Evolutionary conservation across 345 rosid species (phyloP).

Genomic region (Brassica juncea): DNA sequence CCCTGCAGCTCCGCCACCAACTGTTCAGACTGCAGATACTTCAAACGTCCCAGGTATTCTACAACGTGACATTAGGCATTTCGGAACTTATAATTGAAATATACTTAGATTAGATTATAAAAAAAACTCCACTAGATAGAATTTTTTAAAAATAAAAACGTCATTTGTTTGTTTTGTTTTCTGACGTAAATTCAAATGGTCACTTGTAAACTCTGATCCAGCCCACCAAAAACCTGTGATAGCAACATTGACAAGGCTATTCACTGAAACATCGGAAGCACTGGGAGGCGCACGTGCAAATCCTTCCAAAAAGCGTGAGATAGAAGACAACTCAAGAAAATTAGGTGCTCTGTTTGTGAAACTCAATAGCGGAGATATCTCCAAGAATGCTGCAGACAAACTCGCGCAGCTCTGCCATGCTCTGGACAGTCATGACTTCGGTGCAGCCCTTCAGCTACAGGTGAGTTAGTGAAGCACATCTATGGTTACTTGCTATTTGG

Average conservation of each 20-base stretch:
- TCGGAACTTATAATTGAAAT: too few relatives aligned
- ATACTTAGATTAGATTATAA: too few relatives aligned
- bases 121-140: too few relatives aligned
- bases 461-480: slow-evolving; percentile 39
- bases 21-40: slow-evolving; percentile 89
- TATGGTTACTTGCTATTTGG: background rate
- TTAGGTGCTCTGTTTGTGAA: slow-evolving; percentile 90
- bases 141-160: background rate
- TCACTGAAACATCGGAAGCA: slow-evolving; percentile 91
- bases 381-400: slow-evolving; percentile 87
- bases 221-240: slow-evolving; percentile 75
- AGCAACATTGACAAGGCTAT: slow-evolving; percentile 79
- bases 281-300: slow-evolving; percentile 92
- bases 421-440: slow-evolving; percentile 73
- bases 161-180: slow-evolving; percentile 20
- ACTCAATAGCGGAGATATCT: slow-evolving; percentile 87
- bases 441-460: slow-evolving; percentile 90
- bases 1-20: slow-evolving; percentile 81
- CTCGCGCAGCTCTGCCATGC: slow-evolving; percentile 90
- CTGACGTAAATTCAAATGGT: background rate
- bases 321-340: slow-evolving; percentile 91
- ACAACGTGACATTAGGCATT: background rate
- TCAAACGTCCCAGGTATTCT: slow-evolving; percentile 81
- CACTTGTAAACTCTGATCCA: slow-evolving; percentile 41
- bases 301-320: slow-evolving; percentile 88